These are phyloP conservation scores for Vigna mungo DNA, from an alignment of 306 rosid species.

Conservation along the genomic window DNA sequence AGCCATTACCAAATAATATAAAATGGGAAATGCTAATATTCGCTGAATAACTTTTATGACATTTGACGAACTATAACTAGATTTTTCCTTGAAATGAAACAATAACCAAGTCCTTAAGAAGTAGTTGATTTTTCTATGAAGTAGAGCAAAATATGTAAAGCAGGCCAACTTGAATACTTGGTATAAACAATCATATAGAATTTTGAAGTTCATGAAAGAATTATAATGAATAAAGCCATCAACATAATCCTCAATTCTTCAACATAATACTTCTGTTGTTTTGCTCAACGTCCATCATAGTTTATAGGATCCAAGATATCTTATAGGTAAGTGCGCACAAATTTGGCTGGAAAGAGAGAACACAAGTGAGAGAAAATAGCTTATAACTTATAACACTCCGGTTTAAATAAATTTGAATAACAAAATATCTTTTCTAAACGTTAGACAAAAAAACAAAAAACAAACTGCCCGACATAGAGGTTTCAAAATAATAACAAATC, in stretches of 20 bases:
- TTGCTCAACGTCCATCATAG: not conserved
- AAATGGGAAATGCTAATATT: not conserved
- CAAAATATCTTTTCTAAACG: not conserved
- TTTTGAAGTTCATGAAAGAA: not conserved
- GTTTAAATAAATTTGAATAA: slow-evolving; percentile 11
- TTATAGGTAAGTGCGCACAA: not conserved
- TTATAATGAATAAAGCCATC: not conserved
- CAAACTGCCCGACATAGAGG: not conserved
- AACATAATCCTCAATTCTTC: not conserved
- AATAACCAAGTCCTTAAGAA: not conserved
- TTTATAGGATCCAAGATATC: slow-evolving; percentile 4
- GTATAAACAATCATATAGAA: not conserved
- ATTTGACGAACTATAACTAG: slow-evolving; percentile 10
- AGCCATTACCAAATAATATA: not conserved
- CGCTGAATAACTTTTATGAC: slow-evolving; percentile 1
- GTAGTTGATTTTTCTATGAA: not conserved
- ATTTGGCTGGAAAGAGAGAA: not conserved
- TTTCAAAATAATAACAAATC: not conserved
- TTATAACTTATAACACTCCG: not conserved
- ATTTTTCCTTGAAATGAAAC: slow-evolving; percentile 7
- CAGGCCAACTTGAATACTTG: not conserved
- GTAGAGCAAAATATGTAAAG: not conserved
- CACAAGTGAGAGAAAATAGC: not conserved
- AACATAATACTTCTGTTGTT: not conserved
- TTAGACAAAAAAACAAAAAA: not conserved